phyloP scores from a whole-genome alignment of 2,329 filamentous ascomycete species.

The Diaporthe velutina region DNA sequence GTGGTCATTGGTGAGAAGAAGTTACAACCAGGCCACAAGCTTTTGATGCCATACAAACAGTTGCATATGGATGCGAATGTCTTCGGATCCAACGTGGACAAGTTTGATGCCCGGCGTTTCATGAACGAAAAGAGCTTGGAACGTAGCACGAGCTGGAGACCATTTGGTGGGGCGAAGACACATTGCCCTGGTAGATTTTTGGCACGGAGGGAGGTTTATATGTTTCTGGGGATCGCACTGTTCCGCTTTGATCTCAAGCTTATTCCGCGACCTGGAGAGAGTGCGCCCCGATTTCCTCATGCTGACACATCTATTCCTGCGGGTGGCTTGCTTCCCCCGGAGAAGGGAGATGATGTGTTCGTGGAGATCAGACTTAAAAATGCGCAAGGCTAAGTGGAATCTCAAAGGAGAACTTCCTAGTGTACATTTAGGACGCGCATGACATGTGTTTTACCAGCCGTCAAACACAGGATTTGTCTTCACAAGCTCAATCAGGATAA shows the following conservation, averaged over 20 bases:
- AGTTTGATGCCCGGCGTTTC: slow-evolving; percentile 4
- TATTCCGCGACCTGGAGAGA: not conserved
- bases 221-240: slow-evolving; percentile 20
- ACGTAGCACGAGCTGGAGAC: slow-evolving; percentile 31
- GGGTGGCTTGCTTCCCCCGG: not conserved
- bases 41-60: slow-evolving; percentile 25
- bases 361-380: not conserved
- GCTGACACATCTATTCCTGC: slow-evolving; percentile 3
- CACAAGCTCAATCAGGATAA: too few species aligned
- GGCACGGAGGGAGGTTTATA: slow-evolving; percentile 20
- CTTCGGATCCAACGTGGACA: slow-evolving; percentile 5
- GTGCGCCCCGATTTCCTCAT: not conserved
- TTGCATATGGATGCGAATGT: slow-evolving; percentile 2
- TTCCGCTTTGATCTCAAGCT: slow-evolving; percentile 26
- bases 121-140: not conserved
- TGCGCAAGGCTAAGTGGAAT: too few species aligned
- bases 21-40: not conserved
- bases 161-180: slow-evolving; percentile 14
- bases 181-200: slow-evolving; percentile 8
- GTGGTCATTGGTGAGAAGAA: slow-evolving; percentile 6
- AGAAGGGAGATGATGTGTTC: not conserved
- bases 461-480: too few species aligned
- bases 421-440: too few species aligned
- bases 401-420: too few species aligned
- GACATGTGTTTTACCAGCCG: too few species aligned